Base-by-base conservation (phyloP, 2,329 filamentous ascomycete genomes). In the Alternaria angustiovoidea region DNA sequence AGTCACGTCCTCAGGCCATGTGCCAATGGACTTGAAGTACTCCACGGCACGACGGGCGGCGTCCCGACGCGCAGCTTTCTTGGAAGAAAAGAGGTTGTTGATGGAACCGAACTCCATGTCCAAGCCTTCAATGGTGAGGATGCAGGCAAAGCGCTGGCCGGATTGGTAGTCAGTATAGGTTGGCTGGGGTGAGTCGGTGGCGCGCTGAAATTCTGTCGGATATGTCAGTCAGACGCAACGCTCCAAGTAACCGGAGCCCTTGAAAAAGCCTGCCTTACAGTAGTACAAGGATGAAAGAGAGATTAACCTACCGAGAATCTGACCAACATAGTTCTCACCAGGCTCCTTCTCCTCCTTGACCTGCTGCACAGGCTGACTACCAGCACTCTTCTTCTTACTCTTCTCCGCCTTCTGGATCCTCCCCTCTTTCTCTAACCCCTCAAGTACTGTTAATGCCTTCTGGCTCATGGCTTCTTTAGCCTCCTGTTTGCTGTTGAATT, bases 21-120 rank as follows among this genome's bases (percentile, higher is more conserved):
- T 59, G 7, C 75, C 78, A 4, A 71, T 56, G 4, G 61, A 53
- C 55, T 81, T 78, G 57, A 83, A 76, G 72, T 80, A 77, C 26
- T 76, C 64, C 18, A 83, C 71, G 4, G 81, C 82, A 57, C 75
- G 73, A 55, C 70, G 66, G 8, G 82, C 81, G 20, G 81, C 80
- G 52, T 76, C 71, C 38, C 76, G 74, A 20, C 78, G 78, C 2
- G 82, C 82, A 9, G 73, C 69, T 59, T 80, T 78, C 55, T 84
- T 84, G 32, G 65, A 76, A 5, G 68, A 55, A 66, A 80, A 81
- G 9, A 74, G 66, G 0, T 62, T 57, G 3, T 63, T 62, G 9
- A 67, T 64, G 24, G 72, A 73, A 59, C 82, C 81, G 58, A 82
- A 82, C 22, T 69, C 52, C 0, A 38, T 6, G 8, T 61, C 46